Evolutionary conservation across 768 basidiomycete species (phyloP), one percentile per base, ranked within the genome.

Genomic region (Boletus rufocinnamomeus): DNA sequence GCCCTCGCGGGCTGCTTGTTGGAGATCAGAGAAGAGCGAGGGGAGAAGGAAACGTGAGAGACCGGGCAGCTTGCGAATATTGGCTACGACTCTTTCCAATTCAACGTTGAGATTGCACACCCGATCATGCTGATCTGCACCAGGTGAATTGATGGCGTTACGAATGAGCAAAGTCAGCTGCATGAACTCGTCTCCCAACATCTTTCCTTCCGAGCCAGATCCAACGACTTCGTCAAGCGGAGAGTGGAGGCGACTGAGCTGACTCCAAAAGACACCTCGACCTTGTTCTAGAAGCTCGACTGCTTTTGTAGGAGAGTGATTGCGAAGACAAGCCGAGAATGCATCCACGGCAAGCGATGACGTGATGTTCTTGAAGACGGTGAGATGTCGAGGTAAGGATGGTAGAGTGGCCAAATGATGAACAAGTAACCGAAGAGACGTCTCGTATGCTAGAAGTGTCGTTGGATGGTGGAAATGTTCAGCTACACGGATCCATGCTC

Each of bases 401-500:
- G 56, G 56, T 1, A 57, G n/a, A 43, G 34, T 28, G 17, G 43
- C n/a, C 5, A 57, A 28, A 17, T 57, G 43, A 5, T 38, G 56
- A 11, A 19, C 2, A 14, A 53, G 50, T 7, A 45, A 23, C 1
- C n/a, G 56, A 25, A 57, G 25, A 3, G 41, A 52, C 2, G n/a
- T n/a, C n/a, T n/a, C n/a, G n/a, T n/a, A n/a, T n/a, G n/a, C n/a
- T n/a, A n/a, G n/a, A n/a, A n/a, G n/a, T n/a, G n/a, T n/a, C n/a
- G n/a, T n/a, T n/a, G n/a, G n/a, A n/a, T n/a, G n/a, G n/a, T n/a
- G n/a, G 50, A 37, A 53, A 8, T 3, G 2, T 27, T 57, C 50
- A 8, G 56, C 50, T 9, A 19, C 21, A 30, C 4, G 3, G 16
- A 28, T 23, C 50, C 46, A 55, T 16, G 27, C 6, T 21, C 10